Evolutionary conservation across 225 moss, liverwort and hornwort genomes (phyloP).

Genomic region (Thuidium tamariscinum): DNA sequence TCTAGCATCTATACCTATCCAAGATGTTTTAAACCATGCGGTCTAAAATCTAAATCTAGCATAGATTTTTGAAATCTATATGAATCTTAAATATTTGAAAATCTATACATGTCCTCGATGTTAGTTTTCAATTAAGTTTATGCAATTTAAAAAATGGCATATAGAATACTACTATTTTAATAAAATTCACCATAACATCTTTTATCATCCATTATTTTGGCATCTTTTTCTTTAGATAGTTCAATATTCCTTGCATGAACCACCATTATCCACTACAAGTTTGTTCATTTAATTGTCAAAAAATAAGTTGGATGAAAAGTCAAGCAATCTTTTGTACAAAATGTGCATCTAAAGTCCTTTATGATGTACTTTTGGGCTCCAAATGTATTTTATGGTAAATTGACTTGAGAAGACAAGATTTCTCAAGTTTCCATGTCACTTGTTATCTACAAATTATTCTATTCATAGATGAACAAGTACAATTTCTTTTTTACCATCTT

Average conservation of each 20-base stretch:
- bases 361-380: background rate
- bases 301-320: background rate
- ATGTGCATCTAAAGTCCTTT: background rate
- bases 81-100: too few species aligned
- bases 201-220: background rate
- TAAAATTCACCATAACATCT: too few species aligned
- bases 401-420: background rate
- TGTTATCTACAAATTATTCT: background rate
- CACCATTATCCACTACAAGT: too few species aligned
- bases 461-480: background rate
- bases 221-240: background rate
- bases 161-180: too few species aligned
- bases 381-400: background rate
- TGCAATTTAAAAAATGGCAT: too few species aligned
- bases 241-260: background rate
- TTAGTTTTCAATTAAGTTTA: too few species aligned
- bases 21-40: too few species aligned
- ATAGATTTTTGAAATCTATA: too few species aligned
- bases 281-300: rapidly evolving
- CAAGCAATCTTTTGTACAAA: rapidly evolving
- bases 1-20: too few species aligned
- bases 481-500: background rate
- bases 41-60: too few species aligned
- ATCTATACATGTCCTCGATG: too few species aligned
- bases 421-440: rapidly evolving